Base-by-base conservation (phyloP, 352 stramenopile species). In the Pythium insidiosum region DNA sequence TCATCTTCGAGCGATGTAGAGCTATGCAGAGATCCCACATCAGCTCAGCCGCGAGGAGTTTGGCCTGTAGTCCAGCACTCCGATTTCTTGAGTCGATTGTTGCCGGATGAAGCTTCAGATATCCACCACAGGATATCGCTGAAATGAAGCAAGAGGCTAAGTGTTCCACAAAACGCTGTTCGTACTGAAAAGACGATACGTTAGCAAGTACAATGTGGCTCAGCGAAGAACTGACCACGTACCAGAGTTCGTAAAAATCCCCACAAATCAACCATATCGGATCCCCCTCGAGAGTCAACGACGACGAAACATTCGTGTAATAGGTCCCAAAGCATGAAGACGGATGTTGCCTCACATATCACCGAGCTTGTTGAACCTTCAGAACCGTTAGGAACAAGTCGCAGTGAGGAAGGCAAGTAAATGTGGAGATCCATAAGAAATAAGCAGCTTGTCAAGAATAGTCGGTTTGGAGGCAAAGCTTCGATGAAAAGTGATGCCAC, bases 401-500 rank as follows among this genome's bases (percentile, higher is more conserved):
- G n/a, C n/a, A n/a, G n/a, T n/a, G n/a, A n/a, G n/a, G n/a, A n/a
- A n/a, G n/a, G n/a, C n/a, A n/a, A n/a, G n/a, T n/a, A n/a, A n/a
- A n/a, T n/a, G n/a, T n/a, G n/a, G n/a, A n/a, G n/a, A n/a, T n/a
- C n/a, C n/a, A n/a, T n/a, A n/a, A n/a, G n/a, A n/a, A n/a, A n/a
- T n/a, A n/a, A n/a, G n/a, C n/a, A n/a, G n/a, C n/a, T n/a, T n/a
- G n/a, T n/a, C n/a, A n/a, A n/a, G n/a, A n/a, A n/a, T n/a, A 82
- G 56, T 34, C 66, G 52, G 43, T 77, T 84, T 6, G 63, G 40
- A 6, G 61, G 56, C 4, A 79, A 26, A 1, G 55, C 43, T 2
- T 45, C 38, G 12, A 47, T 21, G 7, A 70, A 33, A 0, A 61
- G 36, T n/a, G n/a, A n/a, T n/a, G n/a, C n/a, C n/a, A n/a, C n/a